Base-by-base conservation (phyloP, 208 protist species). In the Acanthamoeba triangularis region DNA sequence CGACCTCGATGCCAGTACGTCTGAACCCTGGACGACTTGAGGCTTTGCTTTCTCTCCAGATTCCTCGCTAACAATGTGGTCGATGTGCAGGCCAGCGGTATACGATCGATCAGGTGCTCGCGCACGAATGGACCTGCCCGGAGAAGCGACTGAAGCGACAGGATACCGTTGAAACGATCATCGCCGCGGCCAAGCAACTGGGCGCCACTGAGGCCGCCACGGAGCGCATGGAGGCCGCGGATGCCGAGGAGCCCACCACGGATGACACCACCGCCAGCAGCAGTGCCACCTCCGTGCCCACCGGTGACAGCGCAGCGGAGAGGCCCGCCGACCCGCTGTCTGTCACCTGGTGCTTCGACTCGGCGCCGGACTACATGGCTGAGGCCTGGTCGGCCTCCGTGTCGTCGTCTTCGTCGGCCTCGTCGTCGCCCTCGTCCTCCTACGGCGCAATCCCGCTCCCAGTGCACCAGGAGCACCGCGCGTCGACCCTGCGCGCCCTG, bases 91-190 rank as follows among this genome's bases (percentile, higher is more conserved):
- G 37, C 1, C 13, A 63, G 82, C 37, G 82, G 25, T 67, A 67
- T 52, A 91, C 84, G 16, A 91, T 91, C 4, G 35, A 69, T 3
- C 33, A 91, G 54, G 84, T 69, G 56, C 84, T 91, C 3, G 16
- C 6, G 13, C 84, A 91, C 54, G 54, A 44, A 6, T 91, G 84
- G 84, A 30, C 30, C 18, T n/a, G 44, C 1, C 14, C 1, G 41
- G 28, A 35, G 23, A 49, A 35, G 47, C 76, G 28, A 8, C 10
- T 37, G 30, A 85, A 49, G 76, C 76, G 28, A 23, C 23, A 41
- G 6, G n/a, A 41, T 0, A 76, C 30, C 28, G 67, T 23, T 1
- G 35, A 33, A n/a, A 76, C 67, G 1, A 65, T 30, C 5, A n/a
- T n/a, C 59, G 59, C 25, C 59, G 23, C 20, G 2, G 59, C 8